These are phyloP conservation scores for Ceratobasidium sp. DNA, from an alignment of 1,284 basidiomycete species.

Conservation along the genomic window DNA sequence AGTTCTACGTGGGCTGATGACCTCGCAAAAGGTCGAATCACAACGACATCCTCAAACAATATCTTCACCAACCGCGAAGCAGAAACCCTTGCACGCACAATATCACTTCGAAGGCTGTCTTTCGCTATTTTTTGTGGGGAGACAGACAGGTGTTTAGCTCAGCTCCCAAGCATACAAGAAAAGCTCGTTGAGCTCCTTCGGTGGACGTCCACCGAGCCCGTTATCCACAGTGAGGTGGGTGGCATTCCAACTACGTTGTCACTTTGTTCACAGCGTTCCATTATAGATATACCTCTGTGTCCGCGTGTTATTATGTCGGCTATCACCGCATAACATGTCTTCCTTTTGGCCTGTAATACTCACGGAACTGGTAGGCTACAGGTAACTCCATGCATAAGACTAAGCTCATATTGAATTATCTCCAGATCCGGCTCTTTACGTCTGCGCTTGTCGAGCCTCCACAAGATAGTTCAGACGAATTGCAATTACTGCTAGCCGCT, in stretches of 20 bases:
- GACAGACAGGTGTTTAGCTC: constrained; percentile 89
- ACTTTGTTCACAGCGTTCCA: neutral
- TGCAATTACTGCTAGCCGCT: constrained; percentile 85
- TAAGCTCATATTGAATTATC: neutral
- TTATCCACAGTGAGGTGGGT: constrained; percentile 88
- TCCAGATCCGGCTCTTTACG: constrained; percentile 79
- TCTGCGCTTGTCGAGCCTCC: constrained; percentile 71
- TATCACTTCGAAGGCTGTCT: constrained; percentile 88
- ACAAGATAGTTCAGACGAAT: constrained; percentile 82
- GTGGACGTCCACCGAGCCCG: constrained; percentile 76
- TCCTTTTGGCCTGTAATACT: constrained; percentile 98
- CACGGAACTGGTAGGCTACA: constrained; percentile 80
- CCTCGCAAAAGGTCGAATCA: constrained; percentile 70
- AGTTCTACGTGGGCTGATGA: constrained; percentile 36
- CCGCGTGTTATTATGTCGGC: constrained; percentile 89
- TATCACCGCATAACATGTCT: constrained; percentile 89
- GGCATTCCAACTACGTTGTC: neutral
- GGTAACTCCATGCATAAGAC: neutral
- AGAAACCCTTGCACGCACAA: constrained; percentile 88
- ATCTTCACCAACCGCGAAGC: constrained; percentile 97
- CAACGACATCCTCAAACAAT: constrained; percentile 89
- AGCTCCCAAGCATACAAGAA: constrained; percentile 94
- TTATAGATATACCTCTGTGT: constrained; percentile 83
- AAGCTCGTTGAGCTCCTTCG: constrained; percentile 94
- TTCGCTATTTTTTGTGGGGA: constrained; percentile 87